phyloP scores from a whole-genome alignment of 106 monocot genomes.

The Amphibolis antarctica region DNA sequence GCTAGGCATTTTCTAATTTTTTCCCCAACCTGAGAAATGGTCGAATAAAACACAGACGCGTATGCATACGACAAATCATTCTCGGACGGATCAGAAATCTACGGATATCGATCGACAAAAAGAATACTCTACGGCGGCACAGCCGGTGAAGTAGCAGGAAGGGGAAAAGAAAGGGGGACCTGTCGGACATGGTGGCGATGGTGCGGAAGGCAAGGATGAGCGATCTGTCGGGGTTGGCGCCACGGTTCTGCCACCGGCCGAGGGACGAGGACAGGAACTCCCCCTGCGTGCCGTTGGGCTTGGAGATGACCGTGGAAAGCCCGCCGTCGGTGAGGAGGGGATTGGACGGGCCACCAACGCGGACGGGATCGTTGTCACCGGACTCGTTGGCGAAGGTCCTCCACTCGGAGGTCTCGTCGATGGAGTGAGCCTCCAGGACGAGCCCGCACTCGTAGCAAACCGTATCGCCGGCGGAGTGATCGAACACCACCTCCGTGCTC shows the following conservation, averaged over 20 bases:
- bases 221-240: slow-evolving; percentile 32
- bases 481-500: slow-evolving; percentile 21
- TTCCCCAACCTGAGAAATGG: too few relatives aligned
- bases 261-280: slow-evolving; percentile 42
- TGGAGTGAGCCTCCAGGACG: slow-evolving; percentile 47
- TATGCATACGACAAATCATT: too few relatives aligned
- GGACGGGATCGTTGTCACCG: slow-evolving; percentile 49
- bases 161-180: slow-evolving; percentile 13
- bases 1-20: too few relatives aligned
- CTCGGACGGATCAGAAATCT: too few relatives aligned
- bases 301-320: slow-evolving; percentile 48
- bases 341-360: slow-evolving; percentile 53
- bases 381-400: slow-evolving; percentile 51
- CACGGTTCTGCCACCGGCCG: slow-evolving; percentile 41
- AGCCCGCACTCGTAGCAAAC: slow-evolving; percentile 60
- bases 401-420: slow-evolving; percentile 69
- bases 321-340: slow-evolving; percentile 47
- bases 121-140: too few relatives aligned
- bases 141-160: not conserved
- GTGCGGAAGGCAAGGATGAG: slow-evolving; percentile 25
- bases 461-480: slow-evolving; percentile 48
- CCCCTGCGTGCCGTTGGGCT: slow-evolving; percentile 29
- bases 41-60: too few relatives aligned
- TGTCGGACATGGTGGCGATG: slow-evolving; percentile 52
- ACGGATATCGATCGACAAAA: too few relatives aligned